Evolutionary conservation across 441 rosid genomes (phyloP), one percentile per base, ranked within the genome.

Genomic region (Breynia disticha): DNA sequence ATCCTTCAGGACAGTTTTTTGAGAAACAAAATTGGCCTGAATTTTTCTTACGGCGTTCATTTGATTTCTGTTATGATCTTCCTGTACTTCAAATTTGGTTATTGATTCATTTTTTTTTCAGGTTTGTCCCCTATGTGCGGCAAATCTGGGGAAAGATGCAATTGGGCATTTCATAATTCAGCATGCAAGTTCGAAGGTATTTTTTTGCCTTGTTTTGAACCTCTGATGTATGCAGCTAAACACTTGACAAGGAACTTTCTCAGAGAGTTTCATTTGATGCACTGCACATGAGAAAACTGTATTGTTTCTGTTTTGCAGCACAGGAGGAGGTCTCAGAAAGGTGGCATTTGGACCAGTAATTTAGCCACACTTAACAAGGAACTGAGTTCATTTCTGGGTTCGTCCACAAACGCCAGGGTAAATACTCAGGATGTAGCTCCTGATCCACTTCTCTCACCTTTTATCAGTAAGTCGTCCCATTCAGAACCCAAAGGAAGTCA

Each of bases 81-180:
- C 12, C 11, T 57, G 16, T 15, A 45, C 43, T 5, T n/a, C 50
- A 42, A 48, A 38, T 46, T 50, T 20, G 42, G 50, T 21, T 46
- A 48, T 16, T 57, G 62, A 15, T 15, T 24, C 50, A 43, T 39
- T 21, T 37, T 50, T 61, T 19, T 58, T 61, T 63, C 79, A 83
- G 87, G 87, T 80, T 16, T 83, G 85, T 55, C 91, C 87, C 7
- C 69, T 80, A 37, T 83, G 87, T 62, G 85, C 85, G 11, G 83
- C 67, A 57, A 79, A 70, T 72, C 72, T 81, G 28, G 85, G 80
- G 51, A 80, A 70, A 64, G 81, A 83, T 59, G 79, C 64, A 8
- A 60, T 56, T 44, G 73, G 72, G 42, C 90, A 79, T 77, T 79
- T 83, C 64, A 52, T 73, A 16, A 66, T 55, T 59, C 83, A 75